Conservation (phyloP, 352 stramenopile species). For the Globisporangium spinosum region DNA sequence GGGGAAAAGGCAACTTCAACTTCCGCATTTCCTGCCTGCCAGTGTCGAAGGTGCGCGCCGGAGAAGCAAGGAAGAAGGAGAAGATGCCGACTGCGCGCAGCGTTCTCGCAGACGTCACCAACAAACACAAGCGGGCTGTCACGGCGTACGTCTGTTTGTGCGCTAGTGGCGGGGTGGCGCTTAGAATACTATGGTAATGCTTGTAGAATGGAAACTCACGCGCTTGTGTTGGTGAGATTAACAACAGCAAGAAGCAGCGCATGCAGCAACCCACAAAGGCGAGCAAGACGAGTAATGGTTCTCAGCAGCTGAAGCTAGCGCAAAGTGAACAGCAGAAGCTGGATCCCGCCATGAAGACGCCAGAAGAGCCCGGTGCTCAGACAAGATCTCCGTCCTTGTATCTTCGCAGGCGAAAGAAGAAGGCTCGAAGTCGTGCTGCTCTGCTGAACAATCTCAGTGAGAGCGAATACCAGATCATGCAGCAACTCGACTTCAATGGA, state of each 20-base stretch:
- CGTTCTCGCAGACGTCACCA: slow-evolving; percentile 9
- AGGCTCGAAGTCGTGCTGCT: neutral
- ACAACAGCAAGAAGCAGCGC: neutral
- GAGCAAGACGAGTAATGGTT: neutral
- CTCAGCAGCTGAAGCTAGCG: neutral
- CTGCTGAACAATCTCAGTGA: neutral
- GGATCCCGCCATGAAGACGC: neutral
- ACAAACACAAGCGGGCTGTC: neutral
- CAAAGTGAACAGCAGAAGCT: neutral
- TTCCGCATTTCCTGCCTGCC: neutral
- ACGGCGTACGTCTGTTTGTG: neutral
- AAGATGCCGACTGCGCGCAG: neutral
- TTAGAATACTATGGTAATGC: no score
- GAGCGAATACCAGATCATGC: slow-evolving; percentile 3
- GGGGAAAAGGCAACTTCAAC: slow-evolving; percentile 19
- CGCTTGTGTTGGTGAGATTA: neutral
- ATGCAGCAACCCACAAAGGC: neutral
- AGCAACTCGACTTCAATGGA: slow-evolving; percentile 17
- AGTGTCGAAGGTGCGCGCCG: neutral
- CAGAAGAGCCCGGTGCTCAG: neutral
- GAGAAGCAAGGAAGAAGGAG: neutral
- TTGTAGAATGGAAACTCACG: neutral
- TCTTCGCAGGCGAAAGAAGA: slow-evolving; percentile 13
- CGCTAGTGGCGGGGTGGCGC: no score
- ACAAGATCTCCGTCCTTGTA: neutral